phyloP scores from a whole-genome alignment of 495 filamentous ascomycete genomes.

The Neurospora pannonica region DNA sequence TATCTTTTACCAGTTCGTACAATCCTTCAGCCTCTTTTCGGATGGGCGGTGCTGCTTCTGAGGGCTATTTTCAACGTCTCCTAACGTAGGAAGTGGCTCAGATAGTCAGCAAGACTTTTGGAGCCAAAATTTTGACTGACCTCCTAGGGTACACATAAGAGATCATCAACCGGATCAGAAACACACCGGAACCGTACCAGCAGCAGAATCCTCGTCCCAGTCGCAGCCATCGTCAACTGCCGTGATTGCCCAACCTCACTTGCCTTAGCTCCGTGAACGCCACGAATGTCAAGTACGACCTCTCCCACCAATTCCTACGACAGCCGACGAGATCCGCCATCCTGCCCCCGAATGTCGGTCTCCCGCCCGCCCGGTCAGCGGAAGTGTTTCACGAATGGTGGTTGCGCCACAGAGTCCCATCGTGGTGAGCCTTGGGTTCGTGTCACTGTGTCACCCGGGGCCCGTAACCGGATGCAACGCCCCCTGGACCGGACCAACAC shows the following conservation, averaged over 20 bases:
- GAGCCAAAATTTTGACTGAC: no score
- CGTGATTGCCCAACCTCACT: neutral
- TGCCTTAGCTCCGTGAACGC: neutral
- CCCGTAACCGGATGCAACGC: neutral
- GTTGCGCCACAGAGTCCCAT: neutral
- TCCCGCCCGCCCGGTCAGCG: neutral
- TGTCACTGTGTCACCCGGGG: neutral
- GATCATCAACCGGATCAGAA: neutral
- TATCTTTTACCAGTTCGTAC: neutral
- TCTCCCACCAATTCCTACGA: neutral
- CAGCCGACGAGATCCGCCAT: neutral
- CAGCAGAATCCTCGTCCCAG: neutral
- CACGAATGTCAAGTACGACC: neutral
- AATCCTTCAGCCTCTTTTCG: neutral
- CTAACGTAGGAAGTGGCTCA: neutral
- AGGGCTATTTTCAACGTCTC: neutral
- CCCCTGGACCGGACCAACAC: neutral
- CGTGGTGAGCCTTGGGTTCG: neutral
- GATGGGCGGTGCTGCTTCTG: neutral
- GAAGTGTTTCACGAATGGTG: neutral
- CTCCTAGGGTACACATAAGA: no score
- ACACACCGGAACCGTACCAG: neutral
- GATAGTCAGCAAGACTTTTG: neutral
- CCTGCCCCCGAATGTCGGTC: neutral
- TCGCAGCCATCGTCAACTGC: neutral